These are phyloP conservation scores for Microthyrium microscopicum DNA, from an alignment of 2,329 filamentous ascomycete genomes.

Conservation along the genomic window DNA sequence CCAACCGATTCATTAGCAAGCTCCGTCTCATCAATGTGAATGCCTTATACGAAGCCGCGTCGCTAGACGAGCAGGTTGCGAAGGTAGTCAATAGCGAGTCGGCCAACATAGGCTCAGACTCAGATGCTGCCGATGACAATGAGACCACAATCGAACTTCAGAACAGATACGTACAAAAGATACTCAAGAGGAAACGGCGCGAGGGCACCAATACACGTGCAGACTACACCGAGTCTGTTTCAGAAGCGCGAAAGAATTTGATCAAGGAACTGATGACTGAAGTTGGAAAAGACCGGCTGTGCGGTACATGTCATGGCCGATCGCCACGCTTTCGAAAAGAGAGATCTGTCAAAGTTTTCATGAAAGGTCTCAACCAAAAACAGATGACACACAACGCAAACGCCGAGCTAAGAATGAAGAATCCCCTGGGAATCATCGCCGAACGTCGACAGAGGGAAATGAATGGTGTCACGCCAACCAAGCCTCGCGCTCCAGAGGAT, in stretches of 20 bases:
- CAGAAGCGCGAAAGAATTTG: slow-evolving; percentile 56
- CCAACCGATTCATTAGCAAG: slow-evolving; percentile 71
- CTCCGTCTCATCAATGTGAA: slow-evolving; percentile 74
- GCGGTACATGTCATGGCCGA: slow-evolving; percentile 51
- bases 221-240: slow-evolving; percentile 67
- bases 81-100: slow-evolving; percentile 8
- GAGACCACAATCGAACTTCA: slow-evolving; percentile 37
- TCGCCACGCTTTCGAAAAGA: slow-evolving; percentile 81
- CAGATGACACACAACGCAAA: slow-evolving; percentile 64
- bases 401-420: slow-evolving; percentile 46
- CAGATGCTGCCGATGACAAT: slow-evolving; percentile 16
- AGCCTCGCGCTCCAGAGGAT: slow-evolving; percentile 43
- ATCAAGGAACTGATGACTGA: slow-evolving; percentile 68
- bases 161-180: slow-evolving; percentile 54
- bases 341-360: slow-evolving; percentile 82
- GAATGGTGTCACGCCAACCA: slow-evolving; percentile 22
- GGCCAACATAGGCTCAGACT: slow-evolving; percentile 12
- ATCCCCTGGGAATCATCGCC: slow-evolving; percentile 48
- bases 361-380: slow-evolving; percentile 59
- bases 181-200: slow-evolving; percentile 44
- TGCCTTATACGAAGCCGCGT: slow-evolving; percentile 50
- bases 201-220: slow-evolving; percentile 26
- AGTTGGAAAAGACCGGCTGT: slow-evolving; percentile 53
- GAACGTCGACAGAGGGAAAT: slow-evolving; percentile 25
- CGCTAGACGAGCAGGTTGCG: slow-evolving; percentile 32